Conservation (phyloP, 441 rosid genomes). For the Aquilaria agallochum region DNA sequence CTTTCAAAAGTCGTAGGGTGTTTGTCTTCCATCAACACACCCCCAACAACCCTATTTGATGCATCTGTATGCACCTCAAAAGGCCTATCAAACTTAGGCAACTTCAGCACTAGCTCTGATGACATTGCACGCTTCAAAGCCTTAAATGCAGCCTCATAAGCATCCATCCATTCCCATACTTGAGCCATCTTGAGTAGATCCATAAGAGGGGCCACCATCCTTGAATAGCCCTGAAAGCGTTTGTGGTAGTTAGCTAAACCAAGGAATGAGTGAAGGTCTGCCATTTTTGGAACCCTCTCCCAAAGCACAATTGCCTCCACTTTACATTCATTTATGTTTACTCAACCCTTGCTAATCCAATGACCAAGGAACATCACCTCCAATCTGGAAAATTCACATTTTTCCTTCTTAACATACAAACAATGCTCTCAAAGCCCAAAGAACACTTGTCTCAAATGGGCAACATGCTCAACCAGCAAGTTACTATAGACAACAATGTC, state of each 20-base stretch:
- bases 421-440: too few species aligned
- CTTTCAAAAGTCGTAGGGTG: conserved; percentile 2
- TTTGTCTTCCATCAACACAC: conserved; percentile 7
- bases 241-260: too few species aligned
- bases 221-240: too few species aligned
- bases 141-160: neutral
- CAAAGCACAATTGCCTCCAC: neutral
- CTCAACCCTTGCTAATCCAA: neutral
- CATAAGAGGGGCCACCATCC: too few species aligned
- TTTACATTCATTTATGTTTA: neutral
- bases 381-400: neutral
- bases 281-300: neutral
- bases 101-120: too few species aligned
- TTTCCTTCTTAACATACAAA: too few species aligned
- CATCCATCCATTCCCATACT: neutral
- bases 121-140: neutral
- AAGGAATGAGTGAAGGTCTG: neutral
- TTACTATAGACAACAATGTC: too few species aligned
- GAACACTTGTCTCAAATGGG: too few species aligned
- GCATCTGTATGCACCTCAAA: neutral
- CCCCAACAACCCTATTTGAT: neutral
- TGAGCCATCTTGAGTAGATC: too few species aligned
- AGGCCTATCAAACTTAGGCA: too few species aligned
- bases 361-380: neutral
- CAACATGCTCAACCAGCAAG: too few species aligned